These are phyloP conservation scores for Vanilla planifolia DNA, from an alignment of 106 monocot genomes.

Conservation along the genomic window DNA sequence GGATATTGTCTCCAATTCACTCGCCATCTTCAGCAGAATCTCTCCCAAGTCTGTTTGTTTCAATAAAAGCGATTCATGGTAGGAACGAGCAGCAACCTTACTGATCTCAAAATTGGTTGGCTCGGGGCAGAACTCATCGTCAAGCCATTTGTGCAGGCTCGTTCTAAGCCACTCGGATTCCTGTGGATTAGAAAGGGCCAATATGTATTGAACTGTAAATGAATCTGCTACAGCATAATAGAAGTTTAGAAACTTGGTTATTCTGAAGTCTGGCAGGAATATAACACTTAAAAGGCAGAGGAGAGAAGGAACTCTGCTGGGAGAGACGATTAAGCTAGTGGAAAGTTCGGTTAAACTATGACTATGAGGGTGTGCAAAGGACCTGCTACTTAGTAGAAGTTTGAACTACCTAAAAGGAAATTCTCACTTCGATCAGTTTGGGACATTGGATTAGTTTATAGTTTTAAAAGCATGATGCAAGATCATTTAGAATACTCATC, in stretches of 20 bases:
- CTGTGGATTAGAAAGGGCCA: slow-evolving; percentile 20
- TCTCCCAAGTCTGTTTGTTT: slow-evolving; percentile 60
- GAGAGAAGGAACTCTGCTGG: no score
- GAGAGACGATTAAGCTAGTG: no score
- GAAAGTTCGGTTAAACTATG: no score
- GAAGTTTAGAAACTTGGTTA: no score
- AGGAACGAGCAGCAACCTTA: slow-evolving; percentile 75
- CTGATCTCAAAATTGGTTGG: slow-evolving; percentile 81
- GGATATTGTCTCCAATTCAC: slow-evolving; percentile 56
- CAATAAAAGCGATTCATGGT: slow-evolving; percentile 57
- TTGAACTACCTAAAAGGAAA: no score
- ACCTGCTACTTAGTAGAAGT: no score
- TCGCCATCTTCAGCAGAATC: slow-evolving; percentile 69
- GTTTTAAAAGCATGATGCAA: no score
- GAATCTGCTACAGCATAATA: neutral
- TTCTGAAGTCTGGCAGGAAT: no score
- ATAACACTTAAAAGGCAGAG: neutral
- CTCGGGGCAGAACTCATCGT: slow-evolving; percentile 93
- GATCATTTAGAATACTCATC: no score
- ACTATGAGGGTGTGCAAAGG: no score
- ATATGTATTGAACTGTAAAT: neutral
- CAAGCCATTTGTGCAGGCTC: slow-evolving; percentile 77
- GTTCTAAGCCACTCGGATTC: slow-evolving; percentile 93
- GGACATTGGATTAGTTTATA: no score
- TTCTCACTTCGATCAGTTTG: no score